Percentiles rank a stretch among this genome's conserved stretches.
phyloP scores from a whole-genome alignment of 2,329 filamentous ascomycete genomes.

The Ilyonectria sp. region DNA sequence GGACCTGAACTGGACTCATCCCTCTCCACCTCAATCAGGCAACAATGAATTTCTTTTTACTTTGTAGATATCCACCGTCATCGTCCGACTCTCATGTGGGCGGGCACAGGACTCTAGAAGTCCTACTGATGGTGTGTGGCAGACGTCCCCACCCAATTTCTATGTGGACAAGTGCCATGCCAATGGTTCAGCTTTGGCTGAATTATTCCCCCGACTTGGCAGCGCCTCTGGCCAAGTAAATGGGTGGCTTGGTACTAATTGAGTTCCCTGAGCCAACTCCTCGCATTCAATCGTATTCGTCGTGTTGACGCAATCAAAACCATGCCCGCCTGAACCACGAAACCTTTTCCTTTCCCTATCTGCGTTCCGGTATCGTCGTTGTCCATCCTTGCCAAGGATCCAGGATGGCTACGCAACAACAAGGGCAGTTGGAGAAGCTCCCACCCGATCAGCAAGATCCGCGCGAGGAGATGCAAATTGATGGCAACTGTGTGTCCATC shows the following conservation, averaged over 20 bases:
- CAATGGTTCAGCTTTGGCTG: not conserved
- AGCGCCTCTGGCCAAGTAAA: not conserved
- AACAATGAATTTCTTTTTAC: not conserved
- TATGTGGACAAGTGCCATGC: not conserved
- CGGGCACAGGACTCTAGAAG: not conserved
- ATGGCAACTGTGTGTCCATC: not conserved
- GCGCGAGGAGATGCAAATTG: not conserved
- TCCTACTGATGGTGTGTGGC: not conserved
- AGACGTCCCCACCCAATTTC: not conserved
- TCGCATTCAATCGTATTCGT: conserved; percentile 1
- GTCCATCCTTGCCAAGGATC: not conserved
- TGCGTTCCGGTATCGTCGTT: not conserved
- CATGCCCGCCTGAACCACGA: not conserved
- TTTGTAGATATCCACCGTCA: not conserved
- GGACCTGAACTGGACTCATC: not conserved
- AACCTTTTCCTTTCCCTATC: not conserved
- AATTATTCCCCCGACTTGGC: not conserved
- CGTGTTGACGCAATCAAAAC: not conserved
- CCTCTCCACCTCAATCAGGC: not conserved
- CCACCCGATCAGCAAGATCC: not conserved
- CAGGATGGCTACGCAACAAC: not conserved
- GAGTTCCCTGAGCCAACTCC: not conserved
- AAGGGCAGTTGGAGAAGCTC: not conserved
- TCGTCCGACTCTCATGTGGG: not conserved
- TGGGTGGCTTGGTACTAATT: not conserved